phyloP scores from a whole-genome alignment of 2,329 filamentous ascomycete genomes.

The Ophiocordyceps sinensis region DNA sequence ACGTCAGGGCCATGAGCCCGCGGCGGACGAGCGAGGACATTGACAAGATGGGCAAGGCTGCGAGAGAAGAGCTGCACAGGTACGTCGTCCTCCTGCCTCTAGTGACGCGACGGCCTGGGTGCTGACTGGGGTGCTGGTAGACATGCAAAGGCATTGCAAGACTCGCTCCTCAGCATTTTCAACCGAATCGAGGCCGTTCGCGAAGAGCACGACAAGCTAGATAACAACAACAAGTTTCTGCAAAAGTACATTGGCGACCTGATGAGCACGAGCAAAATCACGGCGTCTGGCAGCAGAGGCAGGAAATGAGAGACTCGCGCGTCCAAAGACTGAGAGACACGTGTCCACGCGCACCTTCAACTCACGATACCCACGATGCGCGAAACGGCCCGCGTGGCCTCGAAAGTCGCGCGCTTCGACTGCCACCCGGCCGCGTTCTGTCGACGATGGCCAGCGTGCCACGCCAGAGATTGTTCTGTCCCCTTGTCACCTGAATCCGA shows the following conservation, averaged over 20 bases:
- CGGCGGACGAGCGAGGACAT: conserved; percentile 81
- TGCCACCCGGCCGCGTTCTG: too few relatives aligned
- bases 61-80: conserved; percentile 51
- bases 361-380: too few relatives aligned
- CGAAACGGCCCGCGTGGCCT: too few relatives aligned
- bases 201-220: conserved; percentile 89
- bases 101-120: not conserved
- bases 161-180: conserved; percentile 76
- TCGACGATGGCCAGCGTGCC: too few relatives aligned
- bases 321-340: too few relatives aligned
- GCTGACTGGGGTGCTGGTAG: conserved; percentile 33
- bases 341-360: too few relatives aligned
- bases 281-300: conserved; percentile 35
- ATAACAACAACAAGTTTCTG: conserved; percentile 91
- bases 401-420: too few relatives aligned
- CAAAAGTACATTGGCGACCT: conserved; percentile 97
- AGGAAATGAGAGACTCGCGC: conserved; percentile 35
- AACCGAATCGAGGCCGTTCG: conserved; percentile 90
- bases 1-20: conserved; percentile 90
- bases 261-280: conserved; percentile 73
- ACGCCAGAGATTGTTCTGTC: too few relatives aligned
- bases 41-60: conserved; percentile 72
- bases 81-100: too few relatives aligned
- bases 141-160: conserved; percentile 78
- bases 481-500: too few relatives aligned